Evolutionary conservation across 306 rosid genomes (phyloP).

Genomic region (Phaseolus lunatus): DNA sequence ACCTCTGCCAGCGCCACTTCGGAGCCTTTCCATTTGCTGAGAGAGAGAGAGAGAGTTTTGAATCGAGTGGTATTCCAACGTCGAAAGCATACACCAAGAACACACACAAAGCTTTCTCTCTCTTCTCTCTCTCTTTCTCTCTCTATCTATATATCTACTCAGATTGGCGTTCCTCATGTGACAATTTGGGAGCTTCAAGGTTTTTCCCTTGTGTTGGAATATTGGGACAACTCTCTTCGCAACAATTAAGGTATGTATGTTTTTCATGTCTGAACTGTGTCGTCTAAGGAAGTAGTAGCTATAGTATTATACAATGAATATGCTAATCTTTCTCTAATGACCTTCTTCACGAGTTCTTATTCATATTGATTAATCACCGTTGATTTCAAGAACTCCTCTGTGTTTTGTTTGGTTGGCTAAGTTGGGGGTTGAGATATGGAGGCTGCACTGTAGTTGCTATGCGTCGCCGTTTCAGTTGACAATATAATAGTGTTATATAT

Average conservation of each 20-base stretch:
- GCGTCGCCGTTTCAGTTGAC: constrained; percentile 27
- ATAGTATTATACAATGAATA: neutral
- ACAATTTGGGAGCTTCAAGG: constrained; percentile 7
- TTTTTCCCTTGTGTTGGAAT: constrained; percentile 18
- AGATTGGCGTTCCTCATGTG: constrained; percentile 43
- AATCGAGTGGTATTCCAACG: constrained; percentile 67
- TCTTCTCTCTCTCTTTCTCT: constrained; percentile 10
- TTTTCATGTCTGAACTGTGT: neutral
- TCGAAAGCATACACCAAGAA: constrained; percentile 53
- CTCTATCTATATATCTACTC: neutral
- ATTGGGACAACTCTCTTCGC: constrained; percentile 28
- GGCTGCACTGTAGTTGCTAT: neutral
- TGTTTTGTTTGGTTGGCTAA: neutral
- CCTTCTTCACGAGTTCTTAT: no score
- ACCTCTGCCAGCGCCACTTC: constrained; percentile 41
- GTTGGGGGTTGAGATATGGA: constrained; percentile 1
- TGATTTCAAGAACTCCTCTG: neutral
- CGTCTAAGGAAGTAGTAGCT: neutral
- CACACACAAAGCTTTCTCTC: constrained; percentile 29
- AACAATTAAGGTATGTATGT: constrained; percentile 41
- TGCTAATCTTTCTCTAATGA: neutral
- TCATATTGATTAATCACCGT: neutral
- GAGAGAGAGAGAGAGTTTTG: constrained; percentile 30
- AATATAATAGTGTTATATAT: neutral
- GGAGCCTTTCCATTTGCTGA: constrained; percentile 13